phyloP scores from a whole-genome alignment of 345 rosid genomes.

The Rhizophora apiculata region DNA sequence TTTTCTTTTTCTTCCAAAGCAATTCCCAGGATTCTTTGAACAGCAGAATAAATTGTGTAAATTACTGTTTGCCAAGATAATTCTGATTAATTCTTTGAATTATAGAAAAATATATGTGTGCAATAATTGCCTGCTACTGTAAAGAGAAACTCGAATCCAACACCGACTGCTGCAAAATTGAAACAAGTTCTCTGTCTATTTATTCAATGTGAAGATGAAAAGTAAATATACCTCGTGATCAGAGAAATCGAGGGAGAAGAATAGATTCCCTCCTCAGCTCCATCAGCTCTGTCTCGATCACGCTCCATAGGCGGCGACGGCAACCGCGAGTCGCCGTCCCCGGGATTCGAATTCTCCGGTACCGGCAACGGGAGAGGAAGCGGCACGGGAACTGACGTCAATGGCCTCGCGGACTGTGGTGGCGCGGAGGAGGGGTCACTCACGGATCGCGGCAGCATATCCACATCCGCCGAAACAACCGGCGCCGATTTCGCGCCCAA shows the following conservation, averaged over 20 bases:
- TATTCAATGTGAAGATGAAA: too few species aligned
- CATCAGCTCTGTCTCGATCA: slow-evolving; percentile 31
- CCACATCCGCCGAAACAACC: slow-evolving; percentile 6
- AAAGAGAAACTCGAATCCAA: too few species aligned
- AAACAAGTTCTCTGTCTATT: neutral
- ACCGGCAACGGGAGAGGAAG: slow-evolving; percentile 64
- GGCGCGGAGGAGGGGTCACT: slow-evolving; percentile 11
- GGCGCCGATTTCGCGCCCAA: slow-evolving; percentile 8
- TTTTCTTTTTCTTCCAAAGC: too few species aligned
- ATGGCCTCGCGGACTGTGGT: slow-evolving; percentile 21
- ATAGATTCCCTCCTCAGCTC: slow-evolving; percentile 28
- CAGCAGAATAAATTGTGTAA: too few species aligned
- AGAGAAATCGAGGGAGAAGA: slow-evolving; percentile 33
- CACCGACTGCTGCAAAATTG: too few species aligned
- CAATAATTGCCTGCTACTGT: too few species aligned
- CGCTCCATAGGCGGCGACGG: slow-evolving; percentile 38
- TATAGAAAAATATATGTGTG: too few species aligned
- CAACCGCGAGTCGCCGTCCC: slow-evolving; percentile 36
- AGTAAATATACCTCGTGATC: slow-evolving; percentile 35
- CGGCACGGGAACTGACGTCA: slow-evolving; percentile 32
- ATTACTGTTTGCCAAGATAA: too few species aligned
- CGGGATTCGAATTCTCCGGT: slow-evolving; percentile 24
- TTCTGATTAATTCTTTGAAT: too few species aligned
- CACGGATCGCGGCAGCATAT: slow-evolving; percentile 27
- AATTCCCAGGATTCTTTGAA: too few species aligned